A percentile compares a stretch with the other conserved stretches of the same genome.
Conservation (phyloP, 768 basidiomycete genomes). For the Nidularia pulvinata region DNA sequence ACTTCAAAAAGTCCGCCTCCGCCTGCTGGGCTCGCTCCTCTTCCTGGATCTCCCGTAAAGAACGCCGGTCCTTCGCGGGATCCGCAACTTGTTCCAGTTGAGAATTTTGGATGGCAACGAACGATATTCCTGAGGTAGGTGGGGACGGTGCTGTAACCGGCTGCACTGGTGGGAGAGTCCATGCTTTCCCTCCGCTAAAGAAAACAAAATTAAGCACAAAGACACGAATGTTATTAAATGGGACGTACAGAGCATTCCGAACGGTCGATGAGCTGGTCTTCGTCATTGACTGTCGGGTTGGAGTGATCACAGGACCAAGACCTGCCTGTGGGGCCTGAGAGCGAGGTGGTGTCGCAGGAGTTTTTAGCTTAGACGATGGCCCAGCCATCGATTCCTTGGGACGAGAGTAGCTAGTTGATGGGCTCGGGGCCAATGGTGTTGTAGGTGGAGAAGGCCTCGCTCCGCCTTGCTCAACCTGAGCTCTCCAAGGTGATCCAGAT, state of each 20-base stretch:
- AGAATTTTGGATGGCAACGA: conserved; percentile 82
- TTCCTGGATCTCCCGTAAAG: conserved; percentile 82
- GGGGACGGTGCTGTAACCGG: conserved; percentile 30
- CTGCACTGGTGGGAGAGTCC: conserved; percentile 58
- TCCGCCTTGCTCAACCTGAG: neutral
- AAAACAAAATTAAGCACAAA: neutral
- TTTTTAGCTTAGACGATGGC: neutral
- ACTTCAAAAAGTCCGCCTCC: conserved; percentile 82
- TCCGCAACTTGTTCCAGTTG: conserved; percentile 56
- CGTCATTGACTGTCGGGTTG: conserved; percentile 41
- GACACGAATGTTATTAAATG: conserved; percentile 39
- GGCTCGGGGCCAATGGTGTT: neutral
- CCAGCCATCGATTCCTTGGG: neutral
- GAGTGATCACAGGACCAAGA: conserved; percentile 68
- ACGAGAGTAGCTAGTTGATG: neutral
- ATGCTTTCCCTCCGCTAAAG: conserved; percentile 52
- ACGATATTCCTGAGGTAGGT: conserved; percentile 49
- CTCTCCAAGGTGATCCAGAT: neutral
- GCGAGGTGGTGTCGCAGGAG: conserved; percentile 2
- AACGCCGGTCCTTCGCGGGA: conserved; percentile 51
- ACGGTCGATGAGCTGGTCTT: conserved; percentile 19
- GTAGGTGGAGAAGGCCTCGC: neutral
- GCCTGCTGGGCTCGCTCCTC: conserved; percentile 69
- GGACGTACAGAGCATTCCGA: conserved; percentile 26
- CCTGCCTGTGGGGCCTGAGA: conserved; percentile 21